phyloP scores from a whole-genome alignment of 768 basidiomycete species.

The Calocybe indica region DNA sequence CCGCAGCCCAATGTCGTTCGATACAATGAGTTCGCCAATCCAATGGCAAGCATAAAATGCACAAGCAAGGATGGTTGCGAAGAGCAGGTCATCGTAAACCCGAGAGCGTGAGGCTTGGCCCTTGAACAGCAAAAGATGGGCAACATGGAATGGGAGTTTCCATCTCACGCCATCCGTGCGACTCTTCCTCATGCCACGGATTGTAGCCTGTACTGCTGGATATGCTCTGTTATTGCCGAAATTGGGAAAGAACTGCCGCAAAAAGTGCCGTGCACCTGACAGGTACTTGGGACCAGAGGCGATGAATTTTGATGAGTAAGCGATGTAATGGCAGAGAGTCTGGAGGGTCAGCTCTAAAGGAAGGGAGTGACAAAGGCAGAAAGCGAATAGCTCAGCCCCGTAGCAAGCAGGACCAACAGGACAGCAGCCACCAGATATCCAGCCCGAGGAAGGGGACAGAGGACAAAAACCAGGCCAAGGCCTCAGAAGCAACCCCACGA shows the following conservation, averaged over 20 bases:
- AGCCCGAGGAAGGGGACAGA: slow-evolving; percentile 27
- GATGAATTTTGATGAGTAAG: slow-evolving; percentile 29
- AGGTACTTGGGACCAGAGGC: slow-evolving; percentile 29
- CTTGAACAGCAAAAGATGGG: slow-evolving; percentile 9
- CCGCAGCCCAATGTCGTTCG: slow-evolving; percentile 5
- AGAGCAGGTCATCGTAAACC: slow-evolving; percentile 18
- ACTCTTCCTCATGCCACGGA: too few species aligned
- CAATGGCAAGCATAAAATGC: slow-evolving; percentile 23
- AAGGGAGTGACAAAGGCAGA: slow-evolving; percentile 23
- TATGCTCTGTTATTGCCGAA: too few species aligned
- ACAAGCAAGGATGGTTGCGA: slow-evolving; percentile 15
- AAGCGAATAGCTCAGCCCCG: too few species aligned
- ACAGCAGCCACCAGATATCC: slow-evolving; percentile 25
- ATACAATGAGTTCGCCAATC: slow-evolving; percentile 15
- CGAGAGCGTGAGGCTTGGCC: slow-evolving; percentile 11
- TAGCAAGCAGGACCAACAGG: slow-evolving; percentile 31
- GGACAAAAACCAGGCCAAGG: slow-evolving; percentile 16
- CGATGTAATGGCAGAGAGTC: slow-evolving; percentile 27
- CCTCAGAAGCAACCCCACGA: slow-evolving; percentile 13
- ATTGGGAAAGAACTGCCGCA: too few species aligned
- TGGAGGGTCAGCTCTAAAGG: slow-evolving; percentile 29
- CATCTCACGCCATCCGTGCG: too few species aligned
- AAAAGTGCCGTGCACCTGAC: slow-evolving; percentile 22
- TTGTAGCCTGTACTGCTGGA: too few species aligned
- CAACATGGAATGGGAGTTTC: too few species aligned